Evolutionary conservation across 2,329 filamentous ascomycete genomes (phyloP).

Genomic region (Diplodia sapinea): DNA sequence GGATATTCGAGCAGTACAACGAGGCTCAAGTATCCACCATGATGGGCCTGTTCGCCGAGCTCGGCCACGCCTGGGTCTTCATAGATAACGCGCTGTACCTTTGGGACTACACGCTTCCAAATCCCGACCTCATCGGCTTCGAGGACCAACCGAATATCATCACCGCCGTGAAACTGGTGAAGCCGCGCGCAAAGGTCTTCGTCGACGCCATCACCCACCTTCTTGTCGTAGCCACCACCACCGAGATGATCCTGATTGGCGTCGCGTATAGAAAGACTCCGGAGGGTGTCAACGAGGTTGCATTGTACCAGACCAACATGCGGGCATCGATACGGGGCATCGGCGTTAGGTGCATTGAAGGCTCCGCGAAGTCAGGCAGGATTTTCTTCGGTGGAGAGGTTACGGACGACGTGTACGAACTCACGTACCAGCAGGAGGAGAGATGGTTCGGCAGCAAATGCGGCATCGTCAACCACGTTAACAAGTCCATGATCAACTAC

Average conservation of each 20-base stretch:
- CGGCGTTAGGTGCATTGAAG: conserved; percentile 78
- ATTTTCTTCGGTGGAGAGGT: conserved; percentile 87
- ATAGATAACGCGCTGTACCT: conserved; percentile 96
- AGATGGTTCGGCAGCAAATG: conserved; percentile 93
- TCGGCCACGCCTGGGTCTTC: conserved; percentile 93
- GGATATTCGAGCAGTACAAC: conserved; percentile 92
- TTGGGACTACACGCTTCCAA: conserved; percentile 96
- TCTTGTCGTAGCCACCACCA: conserved; percentile 83
- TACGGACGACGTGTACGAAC: conserved; percentile 88
- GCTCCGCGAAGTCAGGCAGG: conserved; percentile 77
- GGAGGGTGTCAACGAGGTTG: conserved; percentile 73
- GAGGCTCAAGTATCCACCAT: conserved; percentile 82
- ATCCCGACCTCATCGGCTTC: conserved; percentile 88
- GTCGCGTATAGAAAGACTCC: conserved; percentile 69
- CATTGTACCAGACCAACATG: conserved; percentile 90
- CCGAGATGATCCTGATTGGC: conserved; percentile 86
- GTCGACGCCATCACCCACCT: conserved; percentile 84
- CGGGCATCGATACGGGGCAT: conserved; percentile 75
- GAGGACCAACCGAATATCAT: conserved; percentile 90
- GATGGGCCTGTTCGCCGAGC: conserved; percentile 93
- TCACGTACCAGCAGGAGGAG: conserved; percentile 96
- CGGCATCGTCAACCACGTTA: conserved; percentile 85
- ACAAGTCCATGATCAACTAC: conserved; percentile 60
- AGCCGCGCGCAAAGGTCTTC: conserved; percentile 86
- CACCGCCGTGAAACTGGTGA: conserved; percentile 85